Evolutionary conservation across 345 rosid species (phyloP), one percentile per base, ranked within the genome.

Genomic region (Sisymbrium altissimum): DNA sequence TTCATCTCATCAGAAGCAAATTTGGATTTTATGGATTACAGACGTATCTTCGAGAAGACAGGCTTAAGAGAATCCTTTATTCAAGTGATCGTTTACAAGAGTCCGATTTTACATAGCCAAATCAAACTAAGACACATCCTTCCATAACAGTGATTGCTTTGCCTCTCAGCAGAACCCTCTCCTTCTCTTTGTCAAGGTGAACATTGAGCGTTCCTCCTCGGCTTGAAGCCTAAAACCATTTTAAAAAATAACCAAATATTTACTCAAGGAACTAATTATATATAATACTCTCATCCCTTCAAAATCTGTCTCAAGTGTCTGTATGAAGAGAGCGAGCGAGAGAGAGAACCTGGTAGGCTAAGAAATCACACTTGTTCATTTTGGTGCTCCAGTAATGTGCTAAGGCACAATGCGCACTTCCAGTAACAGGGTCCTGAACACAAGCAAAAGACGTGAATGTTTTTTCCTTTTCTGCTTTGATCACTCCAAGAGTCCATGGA

Each of bases 331-430:
- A 19, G 21, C 41, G 40, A 49, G 29, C 49, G 41, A 61, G 25
- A 41, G 3, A 36, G 53, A 64, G 58, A 80, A 88, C 76, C 75
- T 62, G 76, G 66, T 75, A 82, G 10, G 97, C 97, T 55, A 74
- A 8, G 30, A 88, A 74, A 64, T 92, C 84, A 18, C 62, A 74
- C 68, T 91, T 91, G 62, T 86, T 86, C 39, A 89, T 79, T 79
- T 85, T 92, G 39, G 64, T 64, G 62, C 80, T 80, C 97, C 98
- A 90, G 58, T 90, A 88, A 18, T 79, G 65, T 70, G 89, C 91
- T 68, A 93, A 72, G n/a, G 89, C 84, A 77, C 98, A 93, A 55
- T 89, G 85, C 7, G 97, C 93, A 73, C 90, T 82, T 21, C 98
- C 92, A 59, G 83, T 77, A 9, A 88, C 92, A 44, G 93, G 93